These are phyloP conservation scores for Coemansia sp. DNA, from an alignment of 192 early-diverging fungal genomes.

Conservation along the genomic window DNA sequence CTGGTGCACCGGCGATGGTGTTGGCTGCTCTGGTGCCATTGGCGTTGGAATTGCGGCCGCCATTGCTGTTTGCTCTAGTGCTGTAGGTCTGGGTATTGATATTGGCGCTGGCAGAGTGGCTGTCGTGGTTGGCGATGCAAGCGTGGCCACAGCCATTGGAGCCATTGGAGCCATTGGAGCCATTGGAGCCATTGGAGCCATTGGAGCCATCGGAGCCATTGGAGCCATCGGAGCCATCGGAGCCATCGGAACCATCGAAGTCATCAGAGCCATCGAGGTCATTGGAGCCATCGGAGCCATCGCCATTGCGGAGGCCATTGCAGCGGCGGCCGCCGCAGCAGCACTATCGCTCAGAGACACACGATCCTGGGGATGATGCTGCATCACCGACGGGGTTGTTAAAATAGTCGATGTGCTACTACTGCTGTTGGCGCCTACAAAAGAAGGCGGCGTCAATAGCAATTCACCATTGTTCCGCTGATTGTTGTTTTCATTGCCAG, in stretches of 20 bases:
- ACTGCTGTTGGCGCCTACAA: background rate
- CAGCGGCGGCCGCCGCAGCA: slow-evolving; percentile 1
- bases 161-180: no score
- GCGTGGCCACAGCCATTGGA: background rate
- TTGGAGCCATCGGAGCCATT: background rate
- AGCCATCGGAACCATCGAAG: no score
- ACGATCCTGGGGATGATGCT: background rate
- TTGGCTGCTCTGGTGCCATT: background rate
- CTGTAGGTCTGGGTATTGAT: background rate
- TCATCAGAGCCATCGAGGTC: no score
- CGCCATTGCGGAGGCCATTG: slow-evolving; percentile 3
- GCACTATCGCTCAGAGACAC: slow-evolving; percentile 4
- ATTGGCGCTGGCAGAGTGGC: background rate
- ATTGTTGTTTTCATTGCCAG: background rate
- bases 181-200: background rate
- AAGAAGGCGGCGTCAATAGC: background rate
- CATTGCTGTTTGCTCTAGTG: background rate
- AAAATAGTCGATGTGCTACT: background rate
- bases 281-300: background rate
- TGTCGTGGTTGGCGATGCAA: background rate
- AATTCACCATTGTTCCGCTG: slow-evolving; percentile 3
- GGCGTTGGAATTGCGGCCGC: background rate
- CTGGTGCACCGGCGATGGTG: background rate
- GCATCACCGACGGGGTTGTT: slow-evolving; percentile 1
- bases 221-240: no score